These are phyloP conservation scores for Oryza brachyantha DNA, from an alignment of 176 grass and related monocot genomes.

Conservation along the genomic window DNA sequence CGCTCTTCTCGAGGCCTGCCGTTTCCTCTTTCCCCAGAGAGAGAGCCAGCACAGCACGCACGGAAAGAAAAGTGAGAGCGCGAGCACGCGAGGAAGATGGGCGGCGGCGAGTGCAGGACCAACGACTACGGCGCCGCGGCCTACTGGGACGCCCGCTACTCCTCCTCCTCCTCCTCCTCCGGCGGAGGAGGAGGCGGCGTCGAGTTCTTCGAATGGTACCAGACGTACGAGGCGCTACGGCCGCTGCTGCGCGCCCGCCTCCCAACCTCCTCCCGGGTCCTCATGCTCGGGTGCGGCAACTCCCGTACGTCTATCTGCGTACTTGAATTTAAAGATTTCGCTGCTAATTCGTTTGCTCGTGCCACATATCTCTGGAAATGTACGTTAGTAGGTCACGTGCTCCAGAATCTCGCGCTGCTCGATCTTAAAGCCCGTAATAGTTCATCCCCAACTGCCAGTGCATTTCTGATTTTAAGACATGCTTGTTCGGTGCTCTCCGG, in stretches of 20 bases:
- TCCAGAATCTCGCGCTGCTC: background rate
- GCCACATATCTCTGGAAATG: background rate
- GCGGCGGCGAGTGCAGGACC: constrained; percentile 34
- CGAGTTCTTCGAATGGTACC: constrained; percentile 89
- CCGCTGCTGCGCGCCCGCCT: constrained; percentile 64
- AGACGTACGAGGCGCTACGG: constrained; percentile 70
- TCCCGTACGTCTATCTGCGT: constrained; percentile 38
- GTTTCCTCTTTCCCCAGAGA: background rate
- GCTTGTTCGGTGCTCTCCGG: no score
- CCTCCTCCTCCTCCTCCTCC: constrained; percentile 13
- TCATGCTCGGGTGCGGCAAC: constrained; percentile 94
- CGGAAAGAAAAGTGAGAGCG: background rate
- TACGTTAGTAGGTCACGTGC: background rate
- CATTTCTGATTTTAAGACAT: no score
- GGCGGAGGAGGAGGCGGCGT: constrained; percentile 43
- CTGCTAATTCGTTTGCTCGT: background rate
- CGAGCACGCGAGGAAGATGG: constrained; percentile 23
- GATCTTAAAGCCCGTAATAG: background rate
- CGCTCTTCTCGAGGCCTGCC: background rate
- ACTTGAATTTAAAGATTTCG: background rate
- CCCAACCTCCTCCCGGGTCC: constrained; percentile 50
- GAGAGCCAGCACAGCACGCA: no score
- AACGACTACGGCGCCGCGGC: constrained; percentile 64
- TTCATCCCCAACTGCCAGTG: background rate
- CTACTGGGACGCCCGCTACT: constrained; percentile 84